phyloP scores from a whole-genome alignment of 805 yeast species.

The Lipomyces chichibuensis region DNA sequence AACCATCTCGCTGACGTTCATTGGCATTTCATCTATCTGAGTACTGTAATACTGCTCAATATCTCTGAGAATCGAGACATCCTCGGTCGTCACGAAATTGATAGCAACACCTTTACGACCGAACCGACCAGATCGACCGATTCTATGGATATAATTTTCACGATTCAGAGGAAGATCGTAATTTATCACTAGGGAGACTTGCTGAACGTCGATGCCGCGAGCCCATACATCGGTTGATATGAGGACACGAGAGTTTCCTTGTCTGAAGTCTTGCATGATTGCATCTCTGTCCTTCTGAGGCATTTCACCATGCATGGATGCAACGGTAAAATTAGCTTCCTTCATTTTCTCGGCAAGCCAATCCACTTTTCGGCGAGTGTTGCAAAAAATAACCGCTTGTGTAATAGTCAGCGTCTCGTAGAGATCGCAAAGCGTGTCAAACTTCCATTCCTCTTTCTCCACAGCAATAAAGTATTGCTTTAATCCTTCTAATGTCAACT shows the following conservation, averaged over 20 bases:
- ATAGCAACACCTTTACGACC: slow-evolving; percentile 99
- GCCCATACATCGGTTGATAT: slow-evolving; percentile 96
- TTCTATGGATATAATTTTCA: slow-evolving; percentile 95
- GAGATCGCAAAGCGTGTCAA: slow-evolving; percentile 90
- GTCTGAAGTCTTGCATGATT: slow-evolving; percentile 94
- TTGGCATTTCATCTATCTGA: slow-evolving; percentile 93
- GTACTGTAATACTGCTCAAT: slow-evolving; percentile 89
- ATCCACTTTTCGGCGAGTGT: slow-evolving; percentile 93
- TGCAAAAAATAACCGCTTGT: slow-evolving; percentile 97
- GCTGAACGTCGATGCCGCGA: slow-evolving; percentile 97
- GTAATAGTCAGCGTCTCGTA: slow-evolving; percentile 95
- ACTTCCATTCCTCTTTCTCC: slow-evolving; percentile 91
- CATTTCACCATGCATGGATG: slow-evolving; percentile 96
- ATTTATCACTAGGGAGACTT: slow-evolving; percentile 91
- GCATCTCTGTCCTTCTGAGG: slow-evolving; percentile 90
- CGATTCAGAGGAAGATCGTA: slow-evolving; percentile 88
- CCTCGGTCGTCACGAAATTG: slow-evolving; percentile 85
- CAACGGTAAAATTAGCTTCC: slow-evolving; percentile 84
- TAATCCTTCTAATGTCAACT: slow-evolving; percentile 92
- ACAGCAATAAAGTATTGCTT: slow-evolving; percentile 90
- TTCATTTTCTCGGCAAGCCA: slow-evolving; percentile 75
- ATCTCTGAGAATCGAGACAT: slow-evolving; percentile 73
- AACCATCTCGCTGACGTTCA: slow-evolving; percentile 47
- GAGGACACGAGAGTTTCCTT: slow-evolving; percentile 89
- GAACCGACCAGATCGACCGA: slow-evolving; percentile 98